Evolutionary conservation across 2,329 filamentous ascomycete species (phyloP), one percentile per base, ranked within the genome.

Genomic region (Dactylellina drechsleri): DNA sequence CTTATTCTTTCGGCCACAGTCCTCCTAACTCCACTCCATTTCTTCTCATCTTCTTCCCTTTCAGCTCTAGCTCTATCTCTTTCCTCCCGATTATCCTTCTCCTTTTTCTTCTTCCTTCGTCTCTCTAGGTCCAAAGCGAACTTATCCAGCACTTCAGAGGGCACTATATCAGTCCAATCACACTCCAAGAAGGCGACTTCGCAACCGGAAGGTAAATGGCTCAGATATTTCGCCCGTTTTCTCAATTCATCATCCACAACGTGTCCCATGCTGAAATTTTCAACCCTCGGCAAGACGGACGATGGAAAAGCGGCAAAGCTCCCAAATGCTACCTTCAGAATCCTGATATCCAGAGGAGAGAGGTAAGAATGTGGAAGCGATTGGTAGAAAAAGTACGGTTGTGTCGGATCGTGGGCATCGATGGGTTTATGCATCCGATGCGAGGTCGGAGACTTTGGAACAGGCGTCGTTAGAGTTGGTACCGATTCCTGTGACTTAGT

Each of bases 141-240:
- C 0, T 86, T 86, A 45, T 88, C 88, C n/a, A 97, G 84, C 2
- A 92, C 86, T 59, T 92, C 90, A 0, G 89, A 85, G 2, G 89
- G 86, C 4, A 97, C 91, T 43, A 95, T 91, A 78, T 96, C 93
- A 2, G 92, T 93, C 93, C 93, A 97, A 81, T 97, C 93, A 80
- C 93, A 97, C 82, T 97, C 93, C 0, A 97, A 82, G 79, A 97
- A 97, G 77, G 87, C 92, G 49, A 97, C 91, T 77, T 96, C 90
- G 81, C 93, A 97, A n/a, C 93, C 93, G 59, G 91, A 89, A 0
- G 93, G 93, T 4, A 97, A 85, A 81, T 97, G 93, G 0, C 88
- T 88, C 2, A 97, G 86, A 77, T 97, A 97, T 81, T 95, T 96
- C 66, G 92, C 89, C 36, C 92, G 88, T 80, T 91, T 93, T 54